Percentiles rank a stretch among this genome's conserved stretches.
These are phyloP conservation scores for Sphaerulina musiva DNA, from an alignment of 2,329 filamentous ascomycete genomes.

Conservation along the genomic window DNA sequence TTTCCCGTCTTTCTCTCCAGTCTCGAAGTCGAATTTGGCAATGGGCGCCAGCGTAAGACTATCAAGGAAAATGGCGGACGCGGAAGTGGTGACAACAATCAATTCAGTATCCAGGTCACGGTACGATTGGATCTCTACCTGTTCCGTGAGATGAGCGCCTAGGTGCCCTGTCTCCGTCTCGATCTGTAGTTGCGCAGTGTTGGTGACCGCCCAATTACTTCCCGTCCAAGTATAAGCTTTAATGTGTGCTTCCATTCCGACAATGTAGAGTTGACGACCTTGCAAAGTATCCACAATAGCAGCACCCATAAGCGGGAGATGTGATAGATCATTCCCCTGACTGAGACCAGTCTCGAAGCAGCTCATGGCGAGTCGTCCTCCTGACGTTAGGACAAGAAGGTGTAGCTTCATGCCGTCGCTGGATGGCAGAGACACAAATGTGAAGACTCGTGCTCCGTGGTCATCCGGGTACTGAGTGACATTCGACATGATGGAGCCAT, in stretches of 20 bases:
- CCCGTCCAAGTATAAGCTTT: slow-evolving; percentile 17
- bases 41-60: slow-evolving; percentile 18
- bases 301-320: slow-evolving; percentile 25
- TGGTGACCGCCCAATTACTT: slow-evolving; percentile 14
- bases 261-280: slow-evolving; percentile 18
- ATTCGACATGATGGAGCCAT: slow-evolving; percentile 52
- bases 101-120: slow-evolving; percentile 24
- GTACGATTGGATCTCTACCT: slow-evolving; percentile 19
- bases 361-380: slow-evolving; percentile 58
- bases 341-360: slow-evolving; percentile 40
- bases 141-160: slow-evolving; percentile 15
- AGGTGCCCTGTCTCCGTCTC: slow-evolving; percentile 7
- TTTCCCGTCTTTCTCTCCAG: neutral
- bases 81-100: slow-evolving; percentile 19
- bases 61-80: slow-evolving; percentile 19
- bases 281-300: slow-evolving; percentile 16
- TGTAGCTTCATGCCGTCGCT: slow-evolving; percentile 32
- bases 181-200: slow-evolving; percentile 12
- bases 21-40: slow-evolving; percentile 14
- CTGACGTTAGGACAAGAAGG: slow-evolving; percentile 57
- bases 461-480: slow-evolving; percentile 51
- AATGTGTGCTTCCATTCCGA: slow-evolving; percentile 24
- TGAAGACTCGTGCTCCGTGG: slow-evolving; percentile 56
- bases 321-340: slow-evolving; percentile 17
- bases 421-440: slow-evolving; percentile 48